A percentile compares a stretch with the other conserved stretches of the same genome.
Conservation (phyloP, 768 basidiomycete genomes). For the Lactarius sp. region DNA sequence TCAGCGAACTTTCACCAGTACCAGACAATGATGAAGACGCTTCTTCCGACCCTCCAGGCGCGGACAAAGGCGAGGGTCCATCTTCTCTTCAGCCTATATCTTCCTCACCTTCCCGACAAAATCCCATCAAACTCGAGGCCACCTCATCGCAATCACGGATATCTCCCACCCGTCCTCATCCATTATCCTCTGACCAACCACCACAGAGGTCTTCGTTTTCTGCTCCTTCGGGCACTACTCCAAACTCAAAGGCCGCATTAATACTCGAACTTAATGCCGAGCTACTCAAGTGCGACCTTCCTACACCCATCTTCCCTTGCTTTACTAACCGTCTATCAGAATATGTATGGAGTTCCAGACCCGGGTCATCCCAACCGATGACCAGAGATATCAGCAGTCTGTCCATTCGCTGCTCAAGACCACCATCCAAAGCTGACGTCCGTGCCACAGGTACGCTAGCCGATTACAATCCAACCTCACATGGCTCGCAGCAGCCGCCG, state of each 20-base stretch:
- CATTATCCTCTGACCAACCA: slow-evolving; percentile 14
- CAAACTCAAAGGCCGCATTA: slow-evolving; percentile 49
- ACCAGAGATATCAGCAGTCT: slow-evolving; percentile 54
- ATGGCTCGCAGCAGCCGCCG: slow-evolving; percentile 67
- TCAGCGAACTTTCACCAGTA: slow-evolving; percentile 71
- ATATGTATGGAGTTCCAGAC: slow-evolving; percentile 57
- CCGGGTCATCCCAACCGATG: slow-evolving; percentile 43
- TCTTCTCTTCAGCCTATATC: slow-evolving; percentile 11
- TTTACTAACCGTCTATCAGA: slow-evolving; percentile 34
- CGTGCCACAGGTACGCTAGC: slow-evolving; percentile 44
- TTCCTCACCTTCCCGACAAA: slow-evolving; percentile 15
- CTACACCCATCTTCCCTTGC: background rate
- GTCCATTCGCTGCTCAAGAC: slow-evolving; percentile 30
- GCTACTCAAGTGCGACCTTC: slow-evolving; percentile 52
- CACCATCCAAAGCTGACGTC: slow-evolving; percentile 25
- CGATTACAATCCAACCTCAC: slow-evolving; percentile 67
- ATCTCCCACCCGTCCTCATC: slow-evolving; percentile 31
- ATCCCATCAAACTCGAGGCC: slow-evolving; percentile 11
- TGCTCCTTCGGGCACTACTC: background rate
- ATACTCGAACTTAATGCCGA: slow-evolving; percentile 68
- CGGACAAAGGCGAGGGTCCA: slow-evolving; percentile 25
- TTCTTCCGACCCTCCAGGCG: slow-evolving; percentile 35
- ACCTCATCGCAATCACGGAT: slow-evolving; percentile 18
- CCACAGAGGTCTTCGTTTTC: slow-evolving; percentile 22
- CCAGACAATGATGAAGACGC: slow-evolving; percentile 52